These are phyloP conservation scores for Exsudoporus frostii DNA, from an alignment of 768 basidiomycete genomes.

Conservation along the genomic window DNA sequence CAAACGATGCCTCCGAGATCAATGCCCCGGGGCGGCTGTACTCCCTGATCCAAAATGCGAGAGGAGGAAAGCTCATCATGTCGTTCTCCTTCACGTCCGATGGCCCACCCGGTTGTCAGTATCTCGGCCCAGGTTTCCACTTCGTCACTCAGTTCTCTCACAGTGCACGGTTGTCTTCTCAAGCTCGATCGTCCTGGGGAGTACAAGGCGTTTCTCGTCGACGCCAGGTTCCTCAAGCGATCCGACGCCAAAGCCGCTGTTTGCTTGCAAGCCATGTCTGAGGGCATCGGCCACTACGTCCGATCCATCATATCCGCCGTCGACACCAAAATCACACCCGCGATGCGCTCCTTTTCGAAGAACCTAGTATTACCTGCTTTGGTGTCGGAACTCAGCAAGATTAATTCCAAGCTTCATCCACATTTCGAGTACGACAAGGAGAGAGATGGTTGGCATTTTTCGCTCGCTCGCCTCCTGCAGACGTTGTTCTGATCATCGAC, in stretches of 20 bases:
- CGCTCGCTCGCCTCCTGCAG: neutral
- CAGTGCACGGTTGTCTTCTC: conserved; percentile 64
- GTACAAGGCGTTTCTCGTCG: conserved; percentile 57
- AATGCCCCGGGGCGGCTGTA: conserved; percentile 57
- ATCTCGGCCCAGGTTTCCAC: neutral
- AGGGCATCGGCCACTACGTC: conserved; percentile 57
- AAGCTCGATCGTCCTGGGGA: conserved; percentile 53
- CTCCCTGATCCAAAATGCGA: conserved; percentile 45
- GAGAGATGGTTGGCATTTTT: conserved; percentile 45
- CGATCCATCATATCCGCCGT: conserved; percentile 41
- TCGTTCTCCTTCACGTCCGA: conserved; percentile 47
- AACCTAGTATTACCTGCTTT: conserved; percentile 46
- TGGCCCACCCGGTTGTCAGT: conserved; percentile 44
- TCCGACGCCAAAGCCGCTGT: conserved; percentile 70
- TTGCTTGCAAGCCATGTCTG: conserved; percentile 60
- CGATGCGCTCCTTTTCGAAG: conserved; percentile 43
- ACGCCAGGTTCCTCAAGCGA: conserved; percentile 57
- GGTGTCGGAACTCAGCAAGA: conserved; percentile 42
- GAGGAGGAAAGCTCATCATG: conserved; percentile 44
- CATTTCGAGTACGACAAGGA: conserved; percentile 42
- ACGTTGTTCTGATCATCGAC: neutral
- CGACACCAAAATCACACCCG: conserved; percentile 45
- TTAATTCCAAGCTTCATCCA: conserved; percentile 37
- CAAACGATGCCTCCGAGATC: conserved; percentile 46
- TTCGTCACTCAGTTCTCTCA: conserved; percentile 2